Base-by-base conservation (phyloP, 2,329 filamentous ascomycete genomes). In the Juglanconis juglandina region DNA sequence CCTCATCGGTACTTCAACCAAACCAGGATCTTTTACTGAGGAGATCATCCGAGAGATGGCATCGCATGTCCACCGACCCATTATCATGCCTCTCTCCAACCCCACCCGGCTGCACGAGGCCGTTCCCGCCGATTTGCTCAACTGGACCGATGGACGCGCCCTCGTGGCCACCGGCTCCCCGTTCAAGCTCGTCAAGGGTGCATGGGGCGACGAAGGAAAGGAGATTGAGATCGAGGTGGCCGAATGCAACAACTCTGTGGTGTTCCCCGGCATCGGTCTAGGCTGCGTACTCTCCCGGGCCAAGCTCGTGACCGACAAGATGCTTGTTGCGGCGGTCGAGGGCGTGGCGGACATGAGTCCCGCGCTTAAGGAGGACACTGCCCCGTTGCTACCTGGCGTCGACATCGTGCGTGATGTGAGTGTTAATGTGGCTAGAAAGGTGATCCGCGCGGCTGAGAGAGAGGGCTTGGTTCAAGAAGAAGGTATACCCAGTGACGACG, bases 221-320 rank as follows among this genome's bases (percentile, higher is more conserved):
- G 78, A 82, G 7, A 61, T 80, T 1, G 72, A 73, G 63, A 76
- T 82, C 60, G 74, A 80, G 34, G 70, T 82, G 69, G 91, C 91
- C 32, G 92, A 96, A 73, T 96, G 92, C 76, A 96, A 96, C 76
- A 96, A 96, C 75, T 89, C 87, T 1, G 90, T 90, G 39, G 89
- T 89, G 14, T 96, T 96, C 72, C 92, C 92, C 0, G 91, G 91
- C 0, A 94, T 96, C 61, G 92, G 91, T 0, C 86, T 96, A 1
- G 92, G 91, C 10, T 84, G 84, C 7, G 84, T 96, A 0, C 82
- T 96, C 1, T 87, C 81, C 33, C 86, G 90, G 13, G 81, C 88
- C 3, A 80, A 77, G 11, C 79, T 87, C 0, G 75, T 96, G 34
- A 89, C 88, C 0, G 87, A 93, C 63, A 83, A 85, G 64, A 93